Base-by-base conservation (phyloP, 2,329 filamentous ascomycete genomes). In the Aaosphaeria arxii region DNA sequence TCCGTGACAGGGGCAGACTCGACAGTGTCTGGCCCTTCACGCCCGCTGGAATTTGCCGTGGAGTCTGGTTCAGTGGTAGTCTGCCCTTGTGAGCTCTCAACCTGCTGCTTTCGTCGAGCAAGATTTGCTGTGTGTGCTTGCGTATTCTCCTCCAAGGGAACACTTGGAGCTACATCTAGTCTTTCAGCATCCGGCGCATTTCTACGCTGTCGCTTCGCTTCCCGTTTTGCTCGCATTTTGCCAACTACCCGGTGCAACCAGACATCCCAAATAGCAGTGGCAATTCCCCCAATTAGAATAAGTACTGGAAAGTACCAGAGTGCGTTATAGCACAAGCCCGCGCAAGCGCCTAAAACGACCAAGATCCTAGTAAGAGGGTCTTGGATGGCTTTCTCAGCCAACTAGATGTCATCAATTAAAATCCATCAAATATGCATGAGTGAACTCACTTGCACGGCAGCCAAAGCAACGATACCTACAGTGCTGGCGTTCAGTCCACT, bases 231-330 rank as follows among this genome's bases (percentile, higher is more conserved):
- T 46, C 53, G 58, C n/a, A 60, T 33, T 49, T 63, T 67, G 42
- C 64, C 69, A 28, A 69, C 61, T 5, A 74, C 62, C 0, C 70
- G 62, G n/a, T 78, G 74, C 6, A 79, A 56, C 69, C 78, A 77
- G 40, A 72, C 40, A 65, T 89, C 86, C 73, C 81, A 83, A 0
- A 80, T 46, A 0, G 83, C 64, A 0, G 82, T 80, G 0, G 69
- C 64, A 1, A 76, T 7, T 0, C 85, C 86, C 0, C 77, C 80
- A 1, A 74, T 53, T 0, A 79, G 55, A 68, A 89, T 84, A 4
- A 90, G 61, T 0, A 82, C 58, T 0, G 87, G 87, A 40, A 89
- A 90, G 55, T 87, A 91, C 87, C 87, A 91, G 0, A 90, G 68
- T 0, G 85, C 81, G 43, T 83, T 88, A 56, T 89, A 89, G 42